phyloP scores from a whole-genome alignment of 2,329 filamentous ascomycete genomes.

The Alternaria incomplexa region DNA sequence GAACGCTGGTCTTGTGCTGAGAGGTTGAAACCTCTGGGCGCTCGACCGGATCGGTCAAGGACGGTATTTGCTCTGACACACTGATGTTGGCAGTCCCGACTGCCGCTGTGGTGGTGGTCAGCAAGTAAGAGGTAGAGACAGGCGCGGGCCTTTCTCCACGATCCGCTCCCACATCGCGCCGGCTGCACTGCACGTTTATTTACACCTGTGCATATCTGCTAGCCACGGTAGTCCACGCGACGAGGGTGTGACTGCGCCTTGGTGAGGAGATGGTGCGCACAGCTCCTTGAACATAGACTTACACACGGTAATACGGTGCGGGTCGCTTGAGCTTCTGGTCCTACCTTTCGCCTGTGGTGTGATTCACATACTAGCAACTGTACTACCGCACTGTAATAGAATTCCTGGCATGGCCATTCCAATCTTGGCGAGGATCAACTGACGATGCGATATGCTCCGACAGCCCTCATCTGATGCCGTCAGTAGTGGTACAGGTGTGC shows the following conservation, averaged over 20 bases:
- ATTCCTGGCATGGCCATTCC: slow-evolving; percentile 19
- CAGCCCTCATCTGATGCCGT: slow-evolving; percentile 31
- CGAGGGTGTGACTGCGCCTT: slow-evolving; percentile 36
- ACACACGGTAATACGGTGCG: slow-evolving; percentile 33
- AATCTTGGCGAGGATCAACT: slow-evolving; percentile 13
- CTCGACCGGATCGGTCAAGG: slow-evolving; percentile 12
- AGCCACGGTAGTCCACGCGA: slow-evolving; percentile 44
- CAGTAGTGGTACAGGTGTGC: slow-evolving; percentile 37
- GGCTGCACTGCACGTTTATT: slow-evolving; percentile 52
- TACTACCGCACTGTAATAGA: slow-evolving; percentile 22
- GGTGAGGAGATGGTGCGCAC: slow-evolving; percentile 10
- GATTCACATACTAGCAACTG: slow-evolving; percentile 19
- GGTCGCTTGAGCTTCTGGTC: slow-evolving; percentile 36
- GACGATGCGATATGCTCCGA: slow-evolving; percentile 21
- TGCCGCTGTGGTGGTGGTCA: slow-evolving; percentile 40
- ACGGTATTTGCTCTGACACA: slow-evolving; percentile 2
- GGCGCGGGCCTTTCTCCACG: slow-evolving; percentile 42
- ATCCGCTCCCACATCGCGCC: slow-evolving; percentile 49
- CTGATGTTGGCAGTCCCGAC: slow-evolving; percentile 1
- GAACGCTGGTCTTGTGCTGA: neutral
- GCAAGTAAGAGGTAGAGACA: slow-evolving; percentile 43
- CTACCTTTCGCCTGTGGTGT: slow-evolving; percentile 23
- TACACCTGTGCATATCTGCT: slow-evolving; percentile 45
- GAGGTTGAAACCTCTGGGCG: slow-evolving; percentile 1
- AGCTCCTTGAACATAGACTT: slow-evolving; percentile 9